Conservation (phyloP, 163 green algal genomes). For the Scenedesmus sp. region DNA sequence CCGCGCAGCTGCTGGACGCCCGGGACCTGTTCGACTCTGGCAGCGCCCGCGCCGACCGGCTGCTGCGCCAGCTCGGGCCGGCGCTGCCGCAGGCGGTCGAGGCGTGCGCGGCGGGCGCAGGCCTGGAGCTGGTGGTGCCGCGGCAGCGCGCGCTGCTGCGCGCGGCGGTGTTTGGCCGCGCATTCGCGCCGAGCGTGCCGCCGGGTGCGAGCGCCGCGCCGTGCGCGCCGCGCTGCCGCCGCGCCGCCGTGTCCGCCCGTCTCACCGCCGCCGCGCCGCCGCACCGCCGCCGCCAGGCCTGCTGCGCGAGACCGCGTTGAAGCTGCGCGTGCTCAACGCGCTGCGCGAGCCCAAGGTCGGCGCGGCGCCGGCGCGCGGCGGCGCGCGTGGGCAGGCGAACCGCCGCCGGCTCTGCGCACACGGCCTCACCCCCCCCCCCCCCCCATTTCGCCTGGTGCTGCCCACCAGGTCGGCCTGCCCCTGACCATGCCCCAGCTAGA, state of each 20-base stretch:
- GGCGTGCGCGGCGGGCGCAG: constrained; percentile 78
- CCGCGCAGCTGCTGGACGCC: constrained; percentile 85
- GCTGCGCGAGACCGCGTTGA: constrained; percentile 39
- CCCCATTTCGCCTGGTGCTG: too few relatives aligned
- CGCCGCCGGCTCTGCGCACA: too few relatives aligned
- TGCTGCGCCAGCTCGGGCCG: constrained; percentile 68
- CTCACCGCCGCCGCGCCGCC: too few relatives aligned
- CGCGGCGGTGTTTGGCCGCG: constrained; percentile 81
- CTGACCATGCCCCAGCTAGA: constrained; percentile 77
- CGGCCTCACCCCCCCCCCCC: too few relatives aligned
- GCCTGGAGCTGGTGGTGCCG: constrained; percentile 59
- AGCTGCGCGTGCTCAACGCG: constrained; percentile 82
- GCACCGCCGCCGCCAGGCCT: too few relatives aligned
- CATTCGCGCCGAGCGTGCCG: constrained; percentile 65
- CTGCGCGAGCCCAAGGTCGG: constrained; percentile 67
- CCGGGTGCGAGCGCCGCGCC: too few relatives aligned
- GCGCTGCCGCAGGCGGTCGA: constrained; percentile 71
- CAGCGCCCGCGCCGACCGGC: constrained; percentile 74
- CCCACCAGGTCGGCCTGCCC: constrained; percentile 60
- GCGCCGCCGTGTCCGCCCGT: too few relatives aligned
- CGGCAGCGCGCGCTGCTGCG: constrained; percentile 76
- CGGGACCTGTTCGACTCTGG: constrained; percentile 80
- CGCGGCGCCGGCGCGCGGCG: too few relatives aligned
- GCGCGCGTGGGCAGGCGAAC: too few relatives aligned
- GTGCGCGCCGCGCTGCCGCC: too few relatives aligned